Evolutionary conservation across 306 rosid species (phyloP), one percentile per base, ranked within the genome.

Genomic region (Aeschynomene evenia): DNA sequence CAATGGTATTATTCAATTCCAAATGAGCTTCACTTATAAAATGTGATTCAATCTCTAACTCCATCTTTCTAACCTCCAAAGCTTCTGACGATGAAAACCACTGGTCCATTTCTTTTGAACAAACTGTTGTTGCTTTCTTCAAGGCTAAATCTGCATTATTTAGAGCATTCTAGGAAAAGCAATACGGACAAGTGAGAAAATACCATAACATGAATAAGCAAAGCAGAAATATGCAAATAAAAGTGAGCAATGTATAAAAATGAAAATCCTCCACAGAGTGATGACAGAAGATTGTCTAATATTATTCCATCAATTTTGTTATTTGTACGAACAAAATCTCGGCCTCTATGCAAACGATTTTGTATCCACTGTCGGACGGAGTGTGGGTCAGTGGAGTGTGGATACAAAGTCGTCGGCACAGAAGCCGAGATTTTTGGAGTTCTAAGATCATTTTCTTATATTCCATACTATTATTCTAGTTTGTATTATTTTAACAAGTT

Each of bases 11-110:
- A 79, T 77, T 77, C 81, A 90, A 72, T 28, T 73, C 78, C 69
- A 72, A 6, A 50, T 81, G 79, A 67, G 92, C 87, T 68, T 88
- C 90, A 51, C 59, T 72, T 20, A 88, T 65, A 57, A 84, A 71
- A 21, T 80, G 87, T 5, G 97, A 86, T 75, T 90, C 92, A 66
- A 90, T 84, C 80, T 90, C 92, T 33, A 88, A 66, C 74, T 86
- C 95, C 88, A 86, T 86, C 83, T 71, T 90, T 84, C 82, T 88
- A 59, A 76, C 74, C 72, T 86, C 95, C 85, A 90, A 73, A 56
- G 81, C 84, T 81, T 88, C 95, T 24, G 88, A 84, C 40, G 87
- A 84, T 11, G 77, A 81, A 56, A 82, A 66, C 88, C 95, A 90
- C 36, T 79, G 54, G 15, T 84, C 81, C 77, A 82, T 77, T 78